Percentiles rank a stretch among this genome's conserved stretches.
Evolutionary conservation across 495 filamentous ascomycete genomes (phyloP).

Genomic region (Talaromyces stipitatus): DNA sequence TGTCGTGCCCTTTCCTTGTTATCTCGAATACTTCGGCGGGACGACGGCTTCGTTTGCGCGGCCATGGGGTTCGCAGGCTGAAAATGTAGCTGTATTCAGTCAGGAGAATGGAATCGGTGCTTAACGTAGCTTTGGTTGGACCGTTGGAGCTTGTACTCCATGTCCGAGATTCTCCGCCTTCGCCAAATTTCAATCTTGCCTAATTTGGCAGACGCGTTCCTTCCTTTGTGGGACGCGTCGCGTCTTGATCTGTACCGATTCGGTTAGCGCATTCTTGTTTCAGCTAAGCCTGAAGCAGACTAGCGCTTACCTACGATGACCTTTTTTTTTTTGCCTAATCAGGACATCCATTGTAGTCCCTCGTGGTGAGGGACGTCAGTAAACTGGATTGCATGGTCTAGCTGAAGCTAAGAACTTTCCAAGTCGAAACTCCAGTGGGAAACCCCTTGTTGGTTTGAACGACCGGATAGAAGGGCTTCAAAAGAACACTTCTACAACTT

Average conservation of each 20-base stretch:
- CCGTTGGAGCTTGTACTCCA: background rate
- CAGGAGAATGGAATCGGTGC: no score
- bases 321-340: background rate
- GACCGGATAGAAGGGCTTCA: no score
- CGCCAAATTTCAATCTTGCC: slow-evolving; percentile 1
- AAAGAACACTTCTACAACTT: no score
- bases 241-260: background rate
- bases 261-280: background rate
- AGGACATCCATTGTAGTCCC: no score
- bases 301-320: background rate
- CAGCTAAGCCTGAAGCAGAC: background rate
- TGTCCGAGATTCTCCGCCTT: background rate
- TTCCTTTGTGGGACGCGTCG: background rate
- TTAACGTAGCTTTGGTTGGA: no score
- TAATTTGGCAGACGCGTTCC: background rate
- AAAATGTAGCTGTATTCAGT: background rate
- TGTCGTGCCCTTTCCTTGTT: slow-evolving; percentile 44
- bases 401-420: no score
- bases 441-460: no score
- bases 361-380: no score
- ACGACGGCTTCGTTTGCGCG: background rate
- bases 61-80: background rate
- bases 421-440: no score
- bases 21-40: background rate
- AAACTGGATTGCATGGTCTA: no score